These are phyloP conservation scores for Lepiota brunneoincarnata DNA, from an alignment of 768 basidiomycete species.

Conservation along the genomic window DNA sequence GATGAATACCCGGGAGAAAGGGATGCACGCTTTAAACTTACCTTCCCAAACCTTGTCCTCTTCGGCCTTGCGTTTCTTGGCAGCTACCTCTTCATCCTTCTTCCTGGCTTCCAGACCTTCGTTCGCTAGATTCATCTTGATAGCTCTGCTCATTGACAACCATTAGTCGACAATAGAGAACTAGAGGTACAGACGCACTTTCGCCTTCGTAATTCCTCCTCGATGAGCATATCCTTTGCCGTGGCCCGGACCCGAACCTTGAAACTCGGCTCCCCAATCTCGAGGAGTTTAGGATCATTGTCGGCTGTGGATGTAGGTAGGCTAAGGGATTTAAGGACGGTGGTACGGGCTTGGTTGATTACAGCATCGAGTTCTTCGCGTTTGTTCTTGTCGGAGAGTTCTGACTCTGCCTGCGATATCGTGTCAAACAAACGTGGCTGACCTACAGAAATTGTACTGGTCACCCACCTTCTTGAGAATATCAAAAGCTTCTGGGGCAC, in stretches of 20 bases:
- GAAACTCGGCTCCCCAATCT: constrained; percentile 57
- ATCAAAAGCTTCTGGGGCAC: constrained; percentile 92
- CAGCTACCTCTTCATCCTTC: constrained; percentile 80
- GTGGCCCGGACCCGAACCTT: constrained; percentile 64
- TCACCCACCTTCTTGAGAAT: constrained; percentile 87
- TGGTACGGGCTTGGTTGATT: constrained; percentile 69
- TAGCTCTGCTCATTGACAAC: constrained; percentile 46
- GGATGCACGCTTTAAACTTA: constrained; percentile 25
- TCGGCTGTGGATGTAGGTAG: constrained; percentile 60
- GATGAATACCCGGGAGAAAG: neutral
- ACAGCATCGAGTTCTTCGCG: constrained; percentile 81
- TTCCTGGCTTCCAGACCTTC: constrained; percentile 91
- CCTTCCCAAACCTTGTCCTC: constrained; percentile 92
- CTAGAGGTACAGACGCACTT: constrained; percentile 50
- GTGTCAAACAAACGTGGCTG: neutral
- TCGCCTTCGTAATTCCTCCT: constrained; percentile 82
- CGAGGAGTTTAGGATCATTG: constrained; percentile 55
- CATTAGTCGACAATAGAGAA: constrained; percentile 3
- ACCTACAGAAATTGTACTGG: neutral
- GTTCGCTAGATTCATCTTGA: constrained; percentile 90
- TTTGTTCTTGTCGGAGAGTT: constrained; percentile 74
- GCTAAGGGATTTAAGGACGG: constrained; percentile 60
- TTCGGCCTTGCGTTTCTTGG: constrained; percentile 83
- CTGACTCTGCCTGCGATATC: constrained; percentile 69
- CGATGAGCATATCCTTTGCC: constrained; percentile 82